phyloP scores from a whole-genome alignment of 257 asterid species.

The Paulownia fortunei region DNA sequence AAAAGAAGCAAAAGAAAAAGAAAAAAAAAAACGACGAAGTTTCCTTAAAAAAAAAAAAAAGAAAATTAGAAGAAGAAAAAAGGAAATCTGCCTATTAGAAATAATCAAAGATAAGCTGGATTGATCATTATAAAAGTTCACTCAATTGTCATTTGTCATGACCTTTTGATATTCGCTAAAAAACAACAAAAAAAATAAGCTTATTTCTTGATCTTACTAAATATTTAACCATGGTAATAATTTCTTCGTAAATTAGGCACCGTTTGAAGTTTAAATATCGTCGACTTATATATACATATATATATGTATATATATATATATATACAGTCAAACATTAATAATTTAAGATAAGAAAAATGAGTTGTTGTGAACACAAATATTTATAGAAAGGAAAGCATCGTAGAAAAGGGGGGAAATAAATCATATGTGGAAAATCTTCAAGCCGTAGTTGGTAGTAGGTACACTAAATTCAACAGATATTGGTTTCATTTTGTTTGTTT shows the following conservation, averaged over 20 bases:
- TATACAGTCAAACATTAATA: constrained; percentile 29
- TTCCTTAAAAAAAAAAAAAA: no score
- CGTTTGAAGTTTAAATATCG: background rate
- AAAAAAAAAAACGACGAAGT: no score
- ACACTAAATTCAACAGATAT: constrained; percentile 35
- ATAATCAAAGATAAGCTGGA: background rate
- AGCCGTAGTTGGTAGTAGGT: constrained; percentile 45
- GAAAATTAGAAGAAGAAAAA: background rate
- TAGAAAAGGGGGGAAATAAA: background rate
- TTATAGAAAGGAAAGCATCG: background rate
- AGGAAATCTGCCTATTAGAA: background rate
- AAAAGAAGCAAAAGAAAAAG: no score
- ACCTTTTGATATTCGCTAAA: background rate
- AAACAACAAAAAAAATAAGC: background rate
- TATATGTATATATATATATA: no score
- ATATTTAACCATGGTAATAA: background rate
- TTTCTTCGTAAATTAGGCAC: background rate
- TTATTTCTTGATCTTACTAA: background rate
- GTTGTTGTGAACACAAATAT: background rate
- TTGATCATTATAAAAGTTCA: no score
- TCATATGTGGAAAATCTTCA: background rate
- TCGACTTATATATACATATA: no score
- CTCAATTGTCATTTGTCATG: no score
- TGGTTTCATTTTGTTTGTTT: constrained; percentile 33
- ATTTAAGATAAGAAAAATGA: constrained; percentile 1